Percentiles rank a stretch among this genome's conserved stretches.
phyloP scores from a whole-genome alignment of 2,329 filamentous ascomycete genomes.

The Sarocladiaceae sp. region DNA sequence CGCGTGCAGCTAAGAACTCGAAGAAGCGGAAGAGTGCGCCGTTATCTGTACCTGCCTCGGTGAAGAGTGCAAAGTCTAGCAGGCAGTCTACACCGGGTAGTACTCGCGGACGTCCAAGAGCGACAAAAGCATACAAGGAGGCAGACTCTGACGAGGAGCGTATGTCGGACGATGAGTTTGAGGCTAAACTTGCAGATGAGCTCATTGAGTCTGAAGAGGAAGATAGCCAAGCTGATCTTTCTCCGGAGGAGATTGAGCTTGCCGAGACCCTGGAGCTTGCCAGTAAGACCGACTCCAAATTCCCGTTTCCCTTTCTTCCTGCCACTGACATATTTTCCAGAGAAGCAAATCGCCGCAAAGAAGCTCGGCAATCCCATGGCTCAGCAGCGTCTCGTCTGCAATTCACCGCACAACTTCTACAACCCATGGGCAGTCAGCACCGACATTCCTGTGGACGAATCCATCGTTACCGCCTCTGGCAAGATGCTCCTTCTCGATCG shows the following conservation, averaged over 20 bases:
- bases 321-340: slow-evolving; percentile 27
- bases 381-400: slow-evolving; percentile 88
- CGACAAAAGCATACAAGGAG: slow-evolving; percentile 50
- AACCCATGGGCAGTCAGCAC: slow-evolving; percentile 72
- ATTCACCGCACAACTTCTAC: slow-evolving; percentile 95
- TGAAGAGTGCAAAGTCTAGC: slow-evolving; percentile 73
- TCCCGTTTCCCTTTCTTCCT: neutral
- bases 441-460: slow-evolving; percentile 65
- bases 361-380: slow-evolving; percentile 91
- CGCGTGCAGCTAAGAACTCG: slow-evolving; percentile 13
- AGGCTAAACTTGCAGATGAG: slow-evolving; percentile 68
- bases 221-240: slow-evolving; percentile 25
- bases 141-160: slow-evolving; percentile 55
- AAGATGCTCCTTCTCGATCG: slow-evolving; percentile 95
- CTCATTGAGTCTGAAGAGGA: slow-evolving; percentile 38
- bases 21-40: slow-evolving; percentile 29
- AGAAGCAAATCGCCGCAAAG: slow-evolving; percentile 83
- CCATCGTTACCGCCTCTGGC: slow-evolving; percentile 79
- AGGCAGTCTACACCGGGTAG: slow-evolving; percentile 68
- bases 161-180: slow-evolving; percentile 80
- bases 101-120: slow-evolving; percentile 44
- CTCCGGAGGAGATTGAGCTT: slow-evolving; percentile 59
- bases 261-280: slow-evolving; percentile 70
- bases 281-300: slow-evolving; percentile 45
- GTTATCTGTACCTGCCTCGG: slow-evolving; percentile 28